Evolutionary conservation across 2,329 filamentous ascomycete species (phyloP), one percentile per base, ranked within the genome.

Genomic region (Alternaria rosae): DNA sequence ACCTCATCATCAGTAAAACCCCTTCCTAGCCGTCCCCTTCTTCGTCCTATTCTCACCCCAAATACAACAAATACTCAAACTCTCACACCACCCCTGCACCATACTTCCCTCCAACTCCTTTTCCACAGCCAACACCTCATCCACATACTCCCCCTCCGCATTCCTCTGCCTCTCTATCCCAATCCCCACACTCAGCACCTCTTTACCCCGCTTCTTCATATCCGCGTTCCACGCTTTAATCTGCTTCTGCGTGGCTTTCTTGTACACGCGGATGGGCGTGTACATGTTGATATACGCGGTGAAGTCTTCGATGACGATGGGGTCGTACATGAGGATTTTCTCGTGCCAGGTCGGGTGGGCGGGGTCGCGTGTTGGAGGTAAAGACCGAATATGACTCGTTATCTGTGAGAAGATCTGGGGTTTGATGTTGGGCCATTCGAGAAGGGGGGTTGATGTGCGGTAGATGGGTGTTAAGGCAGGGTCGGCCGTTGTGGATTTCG

Each of bases 281-380:
- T 76, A 65, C 4, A 50, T 67, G 43, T 97, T 97, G 15, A 98
- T 80, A 91, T 93, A 98, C 0, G 82, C 80, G 0, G 94, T 87
- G 13, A 99, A 82, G 67, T 97, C 93, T 79, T 98, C 94, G 0
- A 97, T 80, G 1, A 95, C 85, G 44, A 99, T 91, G 0, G 94
- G 93, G 71, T 98, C 94, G 76, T 96, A 98, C 76, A 98, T 87
- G 6, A 98, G 83, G 48, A 99, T 97, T 80, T 93, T 96, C 79
- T 98, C 93, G 70, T 96, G 85, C 92, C 94, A 98, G 3, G 88
- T 93, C 3, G 84, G 85, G 3, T 76, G 73, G 6, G 71, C 76
- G 7, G 77, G 74, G 59, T 85, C 75, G 3, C 62, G 68, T 9
- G 76, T 79, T 3, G 78, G 78, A 6, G 78, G 80, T 26, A 83